A percentile compares a stretch with the other conserved stretches of the same genome.
Evolutionary conservation across 495 filamentous ascomycete species (phyloP).

Genomic region (Trichocladium uniseriatum): DNA sequence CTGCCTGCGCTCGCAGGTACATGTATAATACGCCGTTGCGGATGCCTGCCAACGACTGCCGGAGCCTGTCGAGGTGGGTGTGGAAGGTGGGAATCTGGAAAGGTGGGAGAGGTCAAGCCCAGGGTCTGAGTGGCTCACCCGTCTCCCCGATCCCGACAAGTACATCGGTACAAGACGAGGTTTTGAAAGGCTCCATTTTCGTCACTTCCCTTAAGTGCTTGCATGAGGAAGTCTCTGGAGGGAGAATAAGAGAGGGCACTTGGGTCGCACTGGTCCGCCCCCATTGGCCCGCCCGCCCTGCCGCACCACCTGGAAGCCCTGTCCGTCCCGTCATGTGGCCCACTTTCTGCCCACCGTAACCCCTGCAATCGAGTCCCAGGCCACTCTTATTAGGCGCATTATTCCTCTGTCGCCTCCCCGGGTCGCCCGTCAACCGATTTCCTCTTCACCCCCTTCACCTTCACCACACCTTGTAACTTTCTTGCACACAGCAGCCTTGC

Average conservation of each 20-base stretch:
- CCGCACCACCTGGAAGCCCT: constrained; percentile 9
- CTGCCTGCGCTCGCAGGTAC: constrained; percentile 1
- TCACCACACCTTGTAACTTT: constrained; percentile 1
- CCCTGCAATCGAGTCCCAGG: constrained; percentile 16
- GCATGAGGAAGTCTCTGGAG: constrained; percentile 15
- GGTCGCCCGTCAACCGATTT: constrained; percentile 8
- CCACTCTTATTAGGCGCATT: constrained; percentile 31
- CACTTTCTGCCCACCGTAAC: constrained; percentile 12
- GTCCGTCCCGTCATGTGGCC: constrained; percentile 26
- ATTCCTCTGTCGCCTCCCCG: constrained; percentile 13
- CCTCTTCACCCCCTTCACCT: constrained; percentile 13
- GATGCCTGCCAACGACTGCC: too few species aligned
- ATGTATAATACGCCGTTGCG: too few species aligned
- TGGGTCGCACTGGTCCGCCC: constrained; percentile 6
- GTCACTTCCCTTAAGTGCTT: constrained; percentile 17
- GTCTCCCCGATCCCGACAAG: background rate
- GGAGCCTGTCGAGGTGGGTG: too few species aligned
- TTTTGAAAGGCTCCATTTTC: constrained; percentile 10
- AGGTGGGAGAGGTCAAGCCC: background rate
- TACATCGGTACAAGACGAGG: too few species aligned
- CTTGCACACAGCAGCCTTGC: background rate
- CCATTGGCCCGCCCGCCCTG: constrained; percentile 13
- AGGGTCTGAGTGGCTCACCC: background rate
- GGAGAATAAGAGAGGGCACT: constrained; percentile 9
- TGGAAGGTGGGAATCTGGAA: too few species aligned